A percentile compares a stretch with the other conserved stretches of the same genome.
Conservation (phyloP, 1,284 basidiomycete genomes). For the Kwoniella shivajii region DNA sequence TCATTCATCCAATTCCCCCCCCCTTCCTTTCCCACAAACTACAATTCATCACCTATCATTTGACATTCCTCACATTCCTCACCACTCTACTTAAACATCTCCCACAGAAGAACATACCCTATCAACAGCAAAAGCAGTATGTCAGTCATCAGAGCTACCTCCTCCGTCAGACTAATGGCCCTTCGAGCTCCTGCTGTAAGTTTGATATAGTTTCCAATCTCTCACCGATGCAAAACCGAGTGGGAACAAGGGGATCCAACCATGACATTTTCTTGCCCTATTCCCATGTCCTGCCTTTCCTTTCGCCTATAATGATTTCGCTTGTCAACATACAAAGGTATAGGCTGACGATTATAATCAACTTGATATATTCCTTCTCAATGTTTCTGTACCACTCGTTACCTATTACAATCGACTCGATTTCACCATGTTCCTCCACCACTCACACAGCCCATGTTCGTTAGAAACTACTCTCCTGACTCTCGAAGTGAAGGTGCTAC, state of each 20-base stretch:
- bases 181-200: conserved; percentile 30
- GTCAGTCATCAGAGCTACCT: conserved; percentile 17
- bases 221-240: too few relatives aligned
- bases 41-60: not conserved
- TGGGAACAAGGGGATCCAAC: too few relatives aligned
- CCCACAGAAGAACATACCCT: not conserved
- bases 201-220: too few relatives aligned
- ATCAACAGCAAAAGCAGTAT: conserved; percentile 6
- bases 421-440: not conserved
- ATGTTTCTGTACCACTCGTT: too few relatives aligned
- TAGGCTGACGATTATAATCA: not conserved
- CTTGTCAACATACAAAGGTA: not conserved
- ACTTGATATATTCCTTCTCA: too few relatives aligned
- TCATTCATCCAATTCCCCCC: not conserved
- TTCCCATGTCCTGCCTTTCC: too few relatives aligned
- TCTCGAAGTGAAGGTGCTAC: conserved; percentile 43
- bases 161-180: conserved; percentile 20
- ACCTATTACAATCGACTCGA: not conserved
- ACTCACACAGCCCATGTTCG: conserved; percentile 30
- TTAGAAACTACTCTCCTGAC: conserved; percentile 45
- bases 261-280: too few relatives aligned
- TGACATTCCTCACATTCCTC: conserved; percentile 4
- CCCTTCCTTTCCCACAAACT: not conserved
- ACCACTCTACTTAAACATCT: not conserved
- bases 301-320: too few relatives aligned